Evolutionary conservation across 2,329 filamentous ascomycete species (phyloP).

Genomic region (Alternaria panax): DNA sequence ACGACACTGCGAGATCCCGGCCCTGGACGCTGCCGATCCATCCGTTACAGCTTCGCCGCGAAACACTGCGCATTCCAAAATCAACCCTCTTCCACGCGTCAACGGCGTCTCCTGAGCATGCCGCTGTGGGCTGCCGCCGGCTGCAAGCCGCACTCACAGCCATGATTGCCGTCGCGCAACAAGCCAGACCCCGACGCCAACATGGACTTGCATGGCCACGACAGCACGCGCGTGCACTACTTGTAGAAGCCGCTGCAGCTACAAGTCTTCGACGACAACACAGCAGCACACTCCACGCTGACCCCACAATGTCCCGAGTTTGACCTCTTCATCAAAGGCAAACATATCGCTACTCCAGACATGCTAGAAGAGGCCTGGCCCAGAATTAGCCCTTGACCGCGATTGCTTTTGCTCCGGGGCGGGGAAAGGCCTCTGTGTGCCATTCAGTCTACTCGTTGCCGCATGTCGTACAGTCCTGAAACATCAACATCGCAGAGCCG

Average conservation of each 20-base stretch:
- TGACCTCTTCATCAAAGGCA: background rate
- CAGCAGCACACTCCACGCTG: background rate
- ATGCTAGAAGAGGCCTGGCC: background rate
- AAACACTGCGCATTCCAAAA: constrained; percentile 1
- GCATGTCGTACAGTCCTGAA: constrained; percentile 26
- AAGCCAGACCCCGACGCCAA: constrained; percentile 25
- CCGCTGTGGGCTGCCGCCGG: constrained; percentile 5
- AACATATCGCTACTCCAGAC: constrained; percentile 1
- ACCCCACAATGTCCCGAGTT: background rate
- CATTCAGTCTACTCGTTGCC: constrained; percentile 15
- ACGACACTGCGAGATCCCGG: constrained; percentile 17
- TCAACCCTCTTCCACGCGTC: background rate
- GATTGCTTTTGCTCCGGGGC: constrained; percentile 19
- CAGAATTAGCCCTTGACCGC: background rate
- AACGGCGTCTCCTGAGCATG: constrained; percentile 2
- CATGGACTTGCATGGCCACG: constrained; percentile 14
- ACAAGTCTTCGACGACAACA: background rate
- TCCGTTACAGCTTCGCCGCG: constrained; percentile 17
- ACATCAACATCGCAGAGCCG: constrained; percentile 30
- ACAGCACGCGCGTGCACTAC: constrained; percentile 17
- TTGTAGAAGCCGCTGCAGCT: constrained; percentile 2
- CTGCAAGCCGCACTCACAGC: constrained; percentile 17
- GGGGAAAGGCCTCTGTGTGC: constrained; percentile 15
- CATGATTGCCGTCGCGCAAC: constrained; percentile 3
- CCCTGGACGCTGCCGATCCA: constrained; percentile 20